These are phyloP conservation scores for Fusarium sp. DNA, from an alignment of 2,329 filamentous ascomycete genomes.

Conservation along the genomic window DNA sequence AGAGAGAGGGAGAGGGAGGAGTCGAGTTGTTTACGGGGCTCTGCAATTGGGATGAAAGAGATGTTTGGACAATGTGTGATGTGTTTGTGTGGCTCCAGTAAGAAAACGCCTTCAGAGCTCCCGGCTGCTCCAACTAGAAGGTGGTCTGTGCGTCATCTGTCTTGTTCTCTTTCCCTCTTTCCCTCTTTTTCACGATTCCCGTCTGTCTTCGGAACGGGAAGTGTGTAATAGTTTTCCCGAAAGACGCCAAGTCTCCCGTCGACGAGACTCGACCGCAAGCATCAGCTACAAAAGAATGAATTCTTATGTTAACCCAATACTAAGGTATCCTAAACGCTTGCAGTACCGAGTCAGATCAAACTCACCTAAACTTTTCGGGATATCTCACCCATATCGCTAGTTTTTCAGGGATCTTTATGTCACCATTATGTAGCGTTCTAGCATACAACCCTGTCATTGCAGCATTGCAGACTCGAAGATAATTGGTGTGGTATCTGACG, in stretches of 20 bases:
- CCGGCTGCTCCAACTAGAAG: background rate
- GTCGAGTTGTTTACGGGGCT: conserved; percentile 23
- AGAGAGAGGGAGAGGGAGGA: background rate
- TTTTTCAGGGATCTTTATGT: conserved; percentile 27
- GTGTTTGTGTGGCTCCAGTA: conserved; percentile 22
- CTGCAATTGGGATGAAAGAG: conserved; percentile 23
- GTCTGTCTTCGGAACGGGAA: conserved; percentile 18
- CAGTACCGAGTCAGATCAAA: background rate
- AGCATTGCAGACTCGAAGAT: background rate
- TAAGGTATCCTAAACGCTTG: background rate
- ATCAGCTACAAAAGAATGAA: background rate
- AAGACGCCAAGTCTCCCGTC: conserved; percentile 9
- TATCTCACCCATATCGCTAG: conserved; percentile 21
- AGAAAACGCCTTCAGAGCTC: conserved; percentile 26
- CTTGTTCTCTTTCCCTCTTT: background rate
- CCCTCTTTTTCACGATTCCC: conserved; percentile 3
- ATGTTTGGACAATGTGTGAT: conserved; percentile 36
- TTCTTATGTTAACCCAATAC: background rate
- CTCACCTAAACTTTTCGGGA: background rate
- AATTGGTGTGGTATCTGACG: background rate
- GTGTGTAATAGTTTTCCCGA: conserved; percentile 34
- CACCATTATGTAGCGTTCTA: conserved; percentile 28
- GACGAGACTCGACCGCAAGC: background rate
- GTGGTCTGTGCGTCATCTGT: conserved; percentile 27
- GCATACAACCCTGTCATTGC: conserved; percentile 30